Evolutionary conservation across 768 basidiomycete genomes (phyloP), one percentile per base, ranked within the genome.

Genomic region (Scleroderma citrinum): DNA sequence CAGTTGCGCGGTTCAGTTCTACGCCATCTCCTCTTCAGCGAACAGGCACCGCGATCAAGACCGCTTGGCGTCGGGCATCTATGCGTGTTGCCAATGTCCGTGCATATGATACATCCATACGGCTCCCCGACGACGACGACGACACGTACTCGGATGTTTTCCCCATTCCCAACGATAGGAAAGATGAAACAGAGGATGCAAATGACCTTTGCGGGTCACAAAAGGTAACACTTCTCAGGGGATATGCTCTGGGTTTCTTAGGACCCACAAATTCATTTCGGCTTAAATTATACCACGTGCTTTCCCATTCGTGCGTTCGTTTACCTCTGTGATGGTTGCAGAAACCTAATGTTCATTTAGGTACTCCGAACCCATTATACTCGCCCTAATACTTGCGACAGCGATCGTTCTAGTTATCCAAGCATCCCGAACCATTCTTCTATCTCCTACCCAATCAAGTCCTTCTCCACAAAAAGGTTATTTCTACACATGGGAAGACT

Each of bases 401-500:
- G 88, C 90, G 17, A 72, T 90, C 49, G 73, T 94, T 19, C 72
- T 97, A 44, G 84, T 88, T 5, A 76, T 87, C 20, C 93, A 97
- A 68, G 79, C 90, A 7, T 78, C 86, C 31, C 76, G 71, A 46
- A 69, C 83, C 3, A 63, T 83, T 29, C 77, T 79, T 17, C 69
- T 85, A 3, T 67, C 78, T n/a, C 32, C 69, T 69, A n/a, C 61
- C 65, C 36, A 66, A 69, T 49, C 68, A 24, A 58, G 63, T 2
- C 62, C 72, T 10, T 65, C 76, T 7, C 73, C 77, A 32, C 70
- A 76, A 19, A 67, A 61, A 43, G 92, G 92, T 7, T 97, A 87
- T 70, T 96, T 97, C 69, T 81, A 85, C 51, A 55, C 68, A 12
- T 97, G 94, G 94, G 91, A 93, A 59, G 94, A 97, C 65, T 85